These are phyloP conservation scores for Eucalyptus fibrosa DNA, from an alignment of 345 rosid genomes.

Conservation along the genomic window DNA sequence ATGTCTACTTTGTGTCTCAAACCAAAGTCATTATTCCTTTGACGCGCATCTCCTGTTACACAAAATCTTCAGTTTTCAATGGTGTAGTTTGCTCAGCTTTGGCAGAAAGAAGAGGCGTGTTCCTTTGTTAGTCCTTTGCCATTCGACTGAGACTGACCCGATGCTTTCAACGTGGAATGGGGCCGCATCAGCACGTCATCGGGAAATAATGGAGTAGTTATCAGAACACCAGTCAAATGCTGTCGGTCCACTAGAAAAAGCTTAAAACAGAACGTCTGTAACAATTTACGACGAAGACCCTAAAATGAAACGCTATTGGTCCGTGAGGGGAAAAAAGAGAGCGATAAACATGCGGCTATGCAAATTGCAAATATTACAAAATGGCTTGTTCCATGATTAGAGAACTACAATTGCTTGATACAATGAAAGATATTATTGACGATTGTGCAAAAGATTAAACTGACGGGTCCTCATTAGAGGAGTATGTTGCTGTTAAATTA, in stretches of 20 bases:
- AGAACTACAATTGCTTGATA: neutral
- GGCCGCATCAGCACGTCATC: neutral
- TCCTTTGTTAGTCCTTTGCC: too few species aligned
- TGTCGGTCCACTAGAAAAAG: neutral
- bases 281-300: neutral
- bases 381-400: neutral
- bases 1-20: too few species aligned
- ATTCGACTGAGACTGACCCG: neutral
- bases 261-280: neutral
- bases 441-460: neutral
- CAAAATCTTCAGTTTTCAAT: too few species aligned
- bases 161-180: neutral
- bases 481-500: neutral
- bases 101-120: neutral
- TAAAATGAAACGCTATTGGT: neutral
- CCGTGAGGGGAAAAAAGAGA: fast-evolving
- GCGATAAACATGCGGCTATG: neutral
- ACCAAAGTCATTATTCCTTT: too few species aligned
- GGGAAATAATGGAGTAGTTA: neutral
- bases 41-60: too few species aligned
- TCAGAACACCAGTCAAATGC: too few species aligned
- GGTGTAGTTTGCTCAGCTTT: neutral
- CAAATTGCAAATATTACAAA: neutral
- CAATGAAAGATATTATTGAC: neutral
- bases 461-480: neutral